phyloP scores from a whole-genome alignment of 305 asterid genomes.

The Plantago lanceolata region DNA sequence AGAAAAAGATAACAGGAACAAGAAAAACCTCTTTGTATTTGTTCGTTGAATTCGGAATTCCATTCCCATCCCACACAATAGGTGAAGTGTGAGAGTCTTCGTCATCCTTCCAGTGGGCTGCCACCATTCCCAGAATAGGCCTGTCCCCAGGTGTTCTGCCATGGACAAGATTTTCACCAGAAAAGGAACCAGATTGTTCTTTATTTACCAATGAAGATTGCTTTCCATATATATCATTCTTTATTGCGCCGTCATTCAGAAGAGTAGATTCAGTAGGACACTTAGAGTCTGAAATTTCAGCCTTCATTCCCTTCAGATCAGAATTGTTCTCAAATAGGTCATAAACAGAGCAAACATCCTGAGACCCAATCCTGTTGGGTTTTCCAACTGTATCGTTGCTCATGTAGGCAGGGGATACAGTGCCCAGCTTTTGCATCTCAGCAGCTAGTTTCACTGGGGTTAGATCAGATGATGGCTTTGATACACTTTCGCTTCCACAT shows the following conservation, averaged over 20 bases:
- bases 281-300: slow-evolving; percentile 34
- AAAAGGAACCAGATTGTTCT: slow-evolving; percentile 24
- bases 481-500: slow-evolving; percentile 21
- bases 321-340: slow-evolving; percentile 34
- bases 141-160: slow-evolving; percentile 58
- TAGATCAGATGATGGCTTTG: slow-evolving; percentile 54
- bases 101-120: slow-evolving; percentile 87
- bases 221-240: slow-evolving; percentile 32
- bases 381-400: slow-evolving; percentile 45
- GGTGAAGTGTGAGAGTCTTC: slow-evolving; percentile 52
- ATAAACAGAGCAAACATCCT: slow-evolving; percentile 47
- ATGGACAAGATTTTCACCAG: slow-evolving; percentile 24
- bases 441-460: slow-evolving; percentile 71
- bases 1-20: slow-evolving; percentile 8
- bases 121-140: slow-evolving; percentile 92
- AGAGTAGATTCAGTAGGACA: slow-evolving; percentile 17
- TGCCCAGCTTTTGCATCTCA: slow-evolving; percentile 94
- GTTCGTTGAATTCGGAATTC: slow-evolving; percentile 90
- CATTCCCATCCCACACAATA: slow-evolving; percentile 93
- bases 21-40: slow-evolving; percentile 81
- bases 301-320: slow-evolving; percentile 34
- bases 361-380: slow-evolving; percentile 53
- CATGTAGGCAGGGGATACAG: slow-evolving; percentile 60
- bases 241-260: slow-evolving; percentile 14
- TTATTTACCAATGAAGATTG: slow-evolving; percentile 32